A percentile compares a stretch with the other conserved stretches of the same genome.
Conservation (phyloP, 495 filamentous ascomycete species). For the Viridothelium virens region DNA sequence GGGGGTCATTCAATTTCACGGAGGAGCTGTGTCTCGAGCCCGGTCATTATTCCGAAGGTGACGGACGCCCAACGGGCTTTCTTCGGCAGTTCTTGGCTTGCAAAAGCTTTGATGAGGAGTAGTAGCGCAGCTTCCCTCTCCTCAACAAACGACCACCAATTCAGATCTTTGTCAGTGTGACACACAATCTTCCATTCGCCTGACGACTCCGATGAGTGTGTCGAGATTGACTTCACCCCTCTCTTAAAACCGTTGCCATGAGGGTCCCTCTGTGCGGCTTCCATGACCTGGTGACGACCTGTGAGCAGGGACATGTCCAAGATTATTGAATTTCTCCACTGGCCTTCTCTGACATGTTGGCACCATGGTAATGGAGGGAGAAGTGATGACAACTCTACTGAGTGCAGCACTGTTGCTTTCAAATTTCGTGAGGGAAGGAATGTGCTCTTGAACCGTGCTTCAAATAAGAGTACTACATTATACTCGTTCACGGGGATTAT, state of each 20-base stretch:
- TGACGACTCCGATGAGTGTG: slow-evolving; percentile 84
- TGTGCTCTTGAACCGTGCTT: too few species aligned
- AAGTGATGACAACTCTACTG: too few species aligned
- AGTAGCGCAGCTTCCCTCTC: slow-evolving; percentile 28
- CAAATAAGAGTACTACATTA: too few species aligned
- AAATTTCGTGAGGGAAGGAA: too few species aligned
- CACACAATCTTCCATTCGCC: slow-evolving; percentile 51
- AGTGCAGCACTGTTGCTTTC: too few species aligned
- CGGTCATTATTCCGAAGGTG: slow-evolving; percentile 2
- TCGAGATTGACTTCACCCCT: slow-evolving; percentile 66
- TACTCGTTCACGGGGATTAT: too few species aligned
- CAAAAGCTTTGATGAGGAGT: slow-evolving; percentile 18
- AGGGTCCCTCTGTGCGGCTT: slow-evolving; percentile 65
- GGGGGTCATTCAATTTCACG: neutral
- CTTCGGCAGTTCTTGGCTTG: neutral
- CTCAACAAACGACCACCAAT: slow-evolving; percentile 69
- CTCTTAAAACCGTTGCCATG: slow-evolving; percentile 99
- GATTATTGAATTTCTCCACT: neutral
- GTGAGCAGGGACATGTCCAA: slow-evolving; percentile 62
- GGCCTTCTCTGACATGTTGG: neutral
- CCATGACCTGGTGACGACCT: slow-evolving; percentile 99
- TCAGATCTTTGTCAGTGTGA: slow-evolving; percentile 85
- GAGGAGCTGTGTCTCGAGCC: neutral
- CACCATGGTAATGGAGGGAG: slow-evolving; percentile 13
- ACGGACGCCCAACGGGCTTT: neutral